Evolutionary conservation across 2,329 filamentous ascomycete genomes (phyloP).

Genomic region (Colletotrichum brevisporum): DNA sequence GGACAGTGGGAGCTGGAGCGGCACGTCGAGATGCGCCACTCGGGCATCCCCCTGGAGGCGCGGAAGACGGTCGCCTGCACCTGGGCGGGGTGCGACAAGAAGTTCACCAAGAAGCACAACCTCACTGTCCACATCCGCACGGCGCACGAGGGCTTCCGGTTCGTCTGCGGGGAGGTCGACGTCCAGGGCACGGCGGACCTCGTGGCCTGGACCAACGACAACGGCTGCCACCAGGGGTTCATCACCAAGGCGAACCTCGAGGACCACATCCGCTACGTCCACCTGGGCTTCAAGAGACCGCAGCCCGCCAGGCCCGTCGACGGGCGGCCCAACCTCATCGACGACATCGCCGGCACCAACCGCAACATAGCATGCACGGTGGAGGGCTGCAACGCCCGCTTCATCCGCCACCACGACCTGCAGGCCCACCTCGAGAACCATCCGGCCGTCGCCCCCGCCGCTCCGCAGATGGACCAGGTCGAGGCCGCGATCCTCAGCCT

Average conservation of each 20-base stretch:
- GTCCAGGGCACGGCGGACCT: constrained; percentile 71
- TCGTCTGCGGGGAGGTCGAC: constrained; percentile 82
- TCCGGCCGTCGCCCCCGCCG: constrained; percentile 39
- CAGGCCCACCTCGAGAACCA: constrained; percentile 59
- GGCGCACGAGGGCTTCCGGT: constrained; percentile 82
- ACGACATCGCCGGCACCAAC: constrained; percentile 60
- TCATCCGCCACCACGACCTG: constrained; percentile 66
- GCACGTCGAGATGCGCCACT: constrained; percentile 85
- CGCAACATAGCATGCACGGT: constrained; percentile 60
- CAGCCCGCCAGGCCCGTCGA: constrained; percentile 40
- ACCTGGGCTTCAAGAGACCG: constrained; percentile 74
- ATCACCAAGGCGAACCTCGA: constrained; percentile 83
- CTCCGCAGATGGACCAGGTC: constrained; percentile 30
- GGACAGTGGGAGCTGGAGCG: constrained; percentile 78
- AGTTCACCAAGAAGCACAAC: constrained; percentile 88
- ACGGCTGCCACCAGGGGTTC: constrained; percentile 83
- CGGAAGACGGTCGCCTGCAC: constrained; percentile 78
- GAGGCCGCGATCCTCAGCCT: constrained; percentile 38
- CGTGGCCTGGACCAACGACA: constrained; percentile 72
- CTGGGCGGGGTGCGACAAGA: constrained; percentile 77
- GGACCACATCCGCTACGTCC: constrained; percentile 86
- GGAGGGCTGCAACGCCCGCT: constrained; percentile 59
- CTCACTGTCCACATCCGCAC: constrained; percentile 83
- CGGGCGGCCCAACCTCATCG: constrained; percentile 53
- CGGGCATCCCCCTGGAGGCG: constrained; percentile 71